Evolutionary conservation across 495 filamentous ascomycete genomes (phyloP), one percentile per base, ranked within the genome.

Genomic region (Evernia prunastri): DNA sequence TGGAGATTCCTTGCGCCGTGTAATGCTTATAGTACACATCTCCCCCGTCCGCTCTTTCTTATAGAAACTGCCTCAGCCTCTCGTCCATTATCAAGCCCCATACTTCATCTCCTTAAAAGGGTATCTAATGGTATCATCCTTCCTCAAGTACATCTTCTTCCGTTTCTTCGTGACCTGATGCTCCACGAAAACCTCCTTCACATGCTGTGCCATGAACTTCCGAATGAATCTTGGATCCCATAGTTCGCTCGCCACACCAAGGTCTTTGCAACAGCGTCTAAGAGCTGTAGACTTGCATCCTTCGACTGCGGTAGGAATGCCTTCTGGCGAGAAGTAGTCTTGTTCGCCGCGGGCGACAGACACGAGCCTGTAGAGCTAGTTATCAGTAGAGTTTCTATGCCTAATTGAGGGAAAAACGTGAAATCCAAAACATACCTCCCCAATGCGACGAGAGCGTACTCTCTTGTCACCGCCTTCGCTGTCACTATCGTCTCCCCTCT

Each of bases 261-360:
- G 81, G 75, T 98, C 94, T 77, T 98, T 98, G 78, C 95, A 97
- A 79, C 91, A 96, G 31, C 94, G 88, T 81, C 96, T 90, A 61
- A 98, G 81, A 25, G 94, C 94, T 74, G 97, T 98, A 23, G 91
- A 96, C 74, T 96, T 95, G 79, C 91, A 96, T 25, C 94, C 94
- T 75, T 98, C 94, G 37, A 92, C 92, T 0, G 95, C 94, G 3
- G 92, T 97, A n/a, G 94, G 91, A 64, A 98, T 94, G 56, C 89
- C 90, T 61, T 96, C 91, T 17, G 90, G 86, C 60, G 84, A 86
- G 76, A 97, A 98, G 75, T 97, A 98, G 64, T 91, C 86, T 75
- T 96, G 92, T 75, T 97, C 95, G 72, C 94, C 94, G 59, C 95
- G 88, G 1, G 94, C 92, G 59, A 97, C 87, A 29, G 88, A 92